These are phyloP conservation scores for Oenanthe sinensis DNA, from an alignment of 129 eudicot species.

Conservation along the genomic window DNA sequence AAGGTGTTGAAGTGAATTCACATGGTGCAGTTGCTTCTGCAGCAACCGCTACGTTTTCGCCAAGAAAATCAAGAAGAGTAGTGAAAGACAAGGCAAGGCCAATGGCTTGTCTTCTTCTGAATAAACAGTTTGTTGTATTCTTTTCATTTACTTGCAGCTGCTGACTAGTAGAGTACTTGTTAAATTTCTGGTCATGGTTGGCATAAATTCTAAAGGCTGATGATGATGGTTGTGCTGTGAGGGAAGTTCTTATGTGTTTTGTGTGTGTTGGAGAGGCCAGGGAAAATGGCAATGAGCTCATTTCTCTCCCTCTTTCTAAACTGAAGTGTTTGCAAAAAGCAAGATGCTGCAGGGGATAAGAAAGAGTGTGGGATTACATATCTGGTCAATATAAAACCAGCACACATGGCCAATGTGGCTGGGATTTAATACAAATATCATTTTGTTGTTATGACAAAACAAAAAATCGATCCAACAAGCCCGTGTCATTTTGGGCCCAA, in stretches of 20 bases:
- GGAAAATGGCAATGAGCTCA: constrained; percentile 34
- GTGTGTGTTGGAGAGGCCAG: constrained; percentile 23
- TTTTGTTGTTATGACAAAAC: background rate
- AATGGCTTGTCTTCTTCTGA: constrained; percentile 58
- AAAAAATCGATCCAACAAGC: background rate
- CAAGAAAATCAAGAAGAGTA: constrained; percentile 23
- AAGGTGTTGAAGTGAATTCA: constrained; percentile 52
- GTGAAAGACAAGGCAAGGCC: constrained; percentile 37
- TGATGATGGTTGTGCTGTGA: constrained; percentile 11
- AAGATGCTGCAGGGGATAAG: constrained; percentile 13
- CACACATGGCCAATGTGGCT: background rate
- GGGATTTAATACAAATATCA: background rate
- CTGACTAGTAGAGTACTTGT: background rate
- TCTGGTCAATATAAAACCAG: background rate
- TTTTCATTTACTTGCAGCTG: background rate
- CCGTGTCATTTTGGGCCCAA: background rate
- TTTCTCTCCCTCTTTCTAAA: constrained; percentile 16
- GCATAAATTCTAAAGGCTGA: background rate
- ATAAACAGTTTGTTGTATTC: constrained; percentile 3
- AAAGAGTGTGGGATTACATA: background rate
- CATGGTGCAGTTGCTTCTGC: constrained; percentile 28
- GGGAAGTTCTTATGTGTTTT: constrained; percentile 9
- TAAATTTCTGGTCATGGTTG: background rate
- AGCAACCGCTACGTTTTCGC: constrained; percentile 24
- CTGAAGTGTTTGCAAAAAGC: background rate